Percentiles rank a stretch among this genome's conserved stretches.
Conservation (phyloP, 2,329 filamentous ascomycete genomes). For the Sordariomycetes sp. region DNA sequence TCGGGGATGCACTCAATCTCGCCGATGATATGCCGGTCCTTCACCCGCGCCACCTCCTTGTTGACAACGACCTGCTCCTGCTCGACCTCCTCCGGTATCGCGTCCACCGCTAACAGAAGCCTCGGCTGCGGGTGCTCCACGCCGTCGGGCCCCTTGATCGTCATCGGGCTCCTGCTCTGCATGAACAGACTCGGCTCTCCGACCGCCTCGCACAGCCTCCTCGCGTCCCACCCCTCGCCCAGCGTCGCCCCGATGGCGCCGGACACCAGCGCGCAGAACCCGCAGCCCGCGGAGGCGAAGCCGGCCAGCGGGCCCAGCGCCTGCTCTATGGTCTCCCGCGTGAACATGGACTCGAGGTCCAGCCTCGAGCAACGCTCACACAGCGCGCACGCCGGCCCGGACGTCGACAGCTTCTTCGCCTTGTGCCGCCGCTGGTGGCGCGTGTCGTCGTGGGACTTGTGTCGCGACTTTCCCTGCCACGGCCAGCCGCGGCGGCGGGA, state of each 20-base stretch:
- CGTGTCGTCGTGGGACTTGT: too few relatives aligned
- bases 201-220: slow-evolving; percentile 1
- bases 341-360: slow-evolving; percentile 4
- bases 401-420: neutral
- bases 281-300: slow-evolving; percentile 1
- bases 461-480: too few relatives aligned
- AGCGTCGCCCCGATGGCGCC: neutral
- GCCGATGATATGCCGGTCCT: slow-evolving; percentile 7
- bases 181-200: slow-evolving; percentile 2
- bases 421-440: too few relatives aligned
- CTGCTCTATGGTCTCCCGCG: slow-evolving; percentile 4
- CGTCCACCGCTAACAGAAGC: slow-evolving; percentile 4
- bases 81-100: neutral
- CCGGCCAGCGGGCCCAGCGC: slow-evolving; percentile 1
- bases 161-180: slow-evolving; percentile 6
- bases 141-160: neutral
- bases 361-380: slow-evolving; percentile 5
- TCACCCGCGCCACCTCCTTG: slow-evolving; percentile 6
- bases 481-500: neutral
- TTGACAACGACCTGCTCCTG: neutral
- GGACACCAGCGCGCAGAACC: slow-evolving; percentile 5
- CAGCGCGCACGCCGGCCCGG: neutral
- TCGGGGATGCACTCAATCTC: slow-evolving; percentile 6
- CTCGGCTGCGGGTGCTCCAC: slow-evolving; percentile 4
- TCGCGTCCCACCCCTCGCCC: slow-evolving; percentile 3